Evolutionary conservation across 1,139 yeast species (phyloP).

Genomic region (Magnusiomyces sp.): DNA sequence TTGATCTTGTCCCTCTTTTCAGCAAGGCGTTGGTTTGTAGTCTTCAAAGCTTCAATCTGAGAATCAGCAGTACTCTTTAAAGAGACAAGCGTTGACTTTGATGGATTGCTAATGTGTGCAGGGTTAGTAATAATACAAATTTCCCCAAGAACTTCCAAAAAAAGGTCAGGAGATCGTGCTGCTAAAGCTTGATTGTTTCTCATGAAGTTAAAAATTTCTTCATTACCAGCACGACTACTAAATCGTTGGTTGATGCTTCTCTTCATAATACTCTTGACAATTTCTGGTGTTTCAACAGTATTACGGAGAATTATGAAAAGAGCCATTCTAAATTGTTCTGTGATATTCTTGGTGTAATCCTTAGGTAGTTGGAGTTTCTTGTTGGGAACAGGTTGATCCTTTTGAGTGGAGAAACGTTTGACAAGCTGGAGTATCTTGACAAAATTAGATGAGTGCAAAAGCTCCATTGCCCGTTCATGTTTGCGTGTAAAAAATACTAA

Average conservation of each 20-base stretch:
- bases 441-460: constrained; percentile 40
- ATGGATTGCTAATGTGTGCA: too few relatives aligned
- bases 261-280: constrained; percentile 42
- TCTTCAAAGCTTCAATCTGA: too few relatives aligned
- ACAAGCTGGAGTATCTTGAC: constrained; percentile 28
- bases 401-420: constrained; percentile 23
- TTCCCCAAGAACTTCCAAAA: constrained; percentile 46
- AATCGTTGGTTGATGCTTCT: constrained; percentile 32
- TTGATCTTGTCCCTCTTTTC: too few relatives aligned
- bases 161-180: constrained; percentile 50
- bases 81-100: too few relatives aligned
- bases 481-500: constrained; percentile 47
- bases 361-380: background rate
- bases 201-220: constrained; percentile 45
- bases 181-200: constrained; percentile 50
- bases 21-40: too few relatives aligned
- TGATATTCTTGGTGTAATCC: background rate
- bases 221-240: constrained; percentile 26
- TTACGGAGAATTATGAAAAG: constrained; percentile 47
- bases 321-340: constrained; percentile 28
- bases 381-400: background rate
- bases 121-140: constrained; percentile 22
- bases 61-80: too few relatives aligned
- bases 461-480: constrained; percentile 33
- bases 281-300: constrained; percentile 54